These are phyloP conservation scores for Haplosporangium gracile DNA, from an alignment of 192 early-diverging fungal genomes.

Conservation along the genomic window DNA sequence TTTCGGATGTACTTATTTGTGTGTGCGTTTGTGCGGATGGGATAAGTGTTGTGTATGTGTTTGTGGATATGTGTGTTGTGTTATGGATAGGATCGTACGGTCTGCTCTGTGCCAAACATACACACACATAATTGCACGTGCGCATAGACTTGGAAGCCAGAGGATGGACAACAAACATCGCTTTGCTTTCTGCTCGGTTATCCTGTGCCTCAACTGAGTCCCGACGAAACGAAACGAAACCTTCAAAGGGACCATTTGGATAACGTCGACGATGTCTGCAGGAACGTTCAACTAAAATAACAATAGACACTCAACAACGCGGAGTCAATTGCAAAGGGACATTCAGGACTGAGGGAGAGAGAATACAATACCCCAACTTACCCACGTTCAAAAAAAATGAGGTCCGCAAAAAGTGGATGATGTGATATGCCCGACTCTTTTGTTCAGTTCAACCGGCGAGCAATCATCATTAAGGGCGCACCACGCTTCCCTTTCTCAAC, in stretches of 20 bases:
- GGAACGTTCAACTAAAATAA: background rate
- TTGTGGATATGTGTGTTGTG: background rate
- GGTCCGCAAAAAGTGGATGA: background rate
- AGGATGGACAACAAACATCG: background rate
- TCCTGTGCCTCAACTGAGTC: background rate
- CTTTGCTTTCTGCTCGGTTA: background rate
- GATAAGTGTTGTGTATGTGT: background rate
- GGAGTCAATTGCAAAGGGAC: background rate
- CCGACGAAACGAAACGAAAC: background rate
- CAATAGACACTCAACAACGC: background rate
- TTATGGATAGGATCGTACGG: background rate
- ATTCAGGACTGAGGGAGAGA: background rate
- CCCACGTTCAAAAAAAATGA: background rate
- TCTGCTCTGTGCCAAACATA: constrained; percentile 9
- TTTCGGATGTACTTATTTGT: background rate
- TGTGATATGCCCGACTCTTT: background rate
- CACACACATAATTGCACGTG: constrained; percentile 1
- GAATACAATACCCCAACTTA: background rate
- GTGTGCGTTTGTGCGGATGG: background rate
- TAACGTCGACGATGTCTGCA: background rate
- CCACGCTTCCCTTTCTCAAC: background rate
- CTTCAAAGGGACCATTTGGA: background rate
- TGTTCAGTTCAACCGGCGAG: background rate
- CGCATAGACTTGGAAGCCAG: background rate
- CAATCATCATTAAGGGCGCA: background rate